Evolutionary conservation across 257 asterid species (phyloP).

Genomic region (Solanum piurae): DNA sequence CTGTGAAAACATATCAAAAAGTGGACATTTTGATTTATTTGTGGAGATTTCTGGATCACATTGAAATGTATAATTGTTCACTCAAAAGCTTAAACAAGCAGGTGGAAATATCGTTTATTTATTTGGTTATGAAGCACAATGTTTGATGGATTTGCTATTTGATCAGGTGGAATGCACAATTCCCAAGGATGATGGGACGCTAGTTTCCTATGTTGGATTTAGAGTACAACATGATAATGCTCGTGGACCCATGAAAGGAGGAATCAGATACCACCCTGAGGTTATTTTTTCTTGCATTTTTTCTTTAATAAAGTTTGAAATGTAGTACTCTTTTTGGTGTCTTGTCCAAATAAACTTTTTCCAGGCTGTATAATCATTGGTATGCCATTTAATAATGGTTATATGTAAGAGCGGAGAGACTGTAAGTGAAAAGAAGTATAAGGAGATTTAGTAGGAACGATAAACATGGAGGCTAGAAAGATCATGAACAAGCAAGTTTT

Average conservation of each 20-base stretch:
- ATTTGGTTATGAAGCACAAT: not conserved
- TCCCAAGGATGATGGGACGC: slow-evolving; percentile 85
- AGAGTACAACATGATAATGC: slow-evolving; percentile 96
- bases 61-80: not conserved
- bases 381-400: not conserved
- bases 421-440: not conserved
- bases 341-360: not conserved
- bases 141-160: not conserved
- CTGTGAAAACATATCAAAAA: not conserved
- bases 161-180: slow-evolving; percentile 91
- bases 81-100: not conserved
- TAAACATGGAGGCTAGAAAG: not conserved
- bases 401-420: not conserved
- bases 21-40: not conserved
- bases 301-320: not conserved
- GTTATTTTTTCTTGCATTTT: slow-evolving; percentile 8
- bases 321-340: not conserved
- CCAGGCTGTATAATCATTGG: not conserved
- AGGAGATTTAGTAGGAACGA: not conserved
- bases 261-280: slow-evolving; percentile 98
- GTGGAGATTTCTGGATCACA: not conserved
- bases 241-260: slow-evolving; percentile 99
- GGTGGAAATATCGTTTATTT: not conserved
- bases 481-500: not conserved
- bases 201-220: slow-evolving; percentile 79